Evolutionary conservation across 768 basidiomycete genomes (phyloP).

Genomic region (Tremella fuciformis): DNA sequence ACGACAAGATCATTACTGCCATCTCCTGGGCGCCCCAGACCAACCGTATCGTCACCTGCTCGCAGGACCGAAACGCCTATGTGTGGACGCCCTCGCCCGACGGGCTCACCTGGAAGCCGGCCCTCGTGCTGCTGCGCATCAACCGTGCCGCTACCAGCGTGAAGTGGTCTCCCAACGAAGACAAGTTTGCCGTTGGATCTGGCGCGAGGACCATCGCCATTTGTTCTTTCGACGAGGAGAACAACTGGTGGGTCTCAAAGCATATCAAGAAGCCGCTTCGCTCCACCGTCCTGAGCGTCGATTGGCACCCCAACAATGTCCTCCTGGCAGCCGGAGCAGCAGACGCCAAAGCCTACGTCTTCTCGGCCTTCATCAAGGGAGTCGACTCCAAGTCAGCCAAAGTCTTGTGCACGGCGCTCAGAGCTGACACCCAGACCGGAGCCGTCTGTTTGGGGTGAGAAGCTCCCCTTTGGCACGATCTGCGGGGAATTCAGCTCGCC

Average conservation of each 20-base stretch:
- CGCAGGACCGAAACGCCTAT: conserved; percentile 98
- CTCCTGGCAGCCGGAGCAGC: conserved; percentile 94
- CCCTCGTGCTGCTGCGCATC: conserved; percentile 88
- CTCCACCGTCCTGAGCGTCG: conserved; percentile 86
- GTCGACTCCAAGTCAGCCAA: conserved; percentile 75
- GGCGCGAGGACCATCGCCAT: conserved; percentile 93
- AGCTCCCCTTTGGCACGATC: conserved; percentile 93
- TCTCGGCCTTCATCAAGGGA: conserved; percentile 98
- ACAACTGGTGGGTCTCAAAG: conserved; percentile 98
- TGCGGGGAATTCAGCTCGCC: conserved; percentile 90
- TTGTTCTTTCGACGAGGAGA: conserved; percentile 95
- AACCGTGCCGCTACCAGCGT: conserved; percentile 95
- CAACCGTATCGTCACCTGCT: conserved; percentile 95
- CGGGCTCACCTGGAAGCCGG: conserved; percentile 83
- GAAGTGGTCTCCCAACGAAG: conserved; percentile 93
- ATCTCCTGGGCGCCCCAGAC: conserved; percentile 98
- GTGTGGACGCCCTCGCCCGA: conserved; percentile 88
- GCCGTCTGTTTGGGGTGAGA: conserved; percentile 93
- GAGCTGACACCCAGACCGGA: conserved; percentile 61
- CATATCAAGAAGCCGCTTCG: conserved; percentile 96
- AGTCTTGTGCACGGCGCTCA: not conserved
- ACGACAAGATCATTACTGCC: conserved; percentile 95
- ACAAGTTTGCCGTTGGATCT: conserved; percentile 97
- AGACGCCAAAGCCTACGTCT: conserved; percentile 95
- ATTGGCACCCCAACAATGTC: conserved; percentile 99